These are phyloP conservation scores for Scutellaria minor DNA, from an alignment of 257 asterid species.

Conservation along the genomic window DNA sequence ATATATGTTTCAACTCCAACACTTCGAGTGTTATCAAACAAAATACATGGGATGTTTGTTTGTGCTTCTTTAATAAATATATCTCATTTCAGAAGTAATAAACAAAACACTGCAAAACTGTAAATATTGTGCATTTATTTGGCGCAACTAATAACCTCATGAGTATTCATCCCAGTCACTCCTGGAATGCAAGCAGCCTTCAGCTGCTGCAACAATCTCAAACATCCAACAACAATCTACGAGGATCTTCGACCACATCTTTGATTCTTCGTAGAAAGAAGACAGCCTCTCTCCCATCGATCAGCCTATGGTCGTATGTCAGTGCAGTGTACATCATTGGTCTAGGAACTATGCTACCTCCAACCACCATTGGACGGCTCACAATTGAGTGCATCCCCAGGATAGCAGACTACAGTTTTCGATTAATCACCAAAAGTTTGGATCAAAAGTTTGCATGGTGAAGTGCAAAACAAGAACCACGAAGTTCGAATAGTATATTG, in stretches of 20 bases:
- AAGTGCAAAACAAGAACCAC: too few species aligned
- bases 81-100: not conserved
- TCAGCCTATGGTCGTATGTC: constrained; percentile 92
- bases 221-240: constrained; percentile 81
- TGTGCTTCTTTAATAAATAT: too few species aligned
- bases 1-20: too few species aligned
- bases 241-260: constrained; percentile 98
- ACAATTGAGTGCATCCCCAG: constrained; percentile 97
- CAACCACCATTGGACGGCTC: constrained; percentile 94
- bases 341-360: constrained; percentile 74
- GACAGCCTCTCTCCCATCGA: constrained; percentile 97
- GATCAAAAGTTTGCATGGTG: too few species aligned
- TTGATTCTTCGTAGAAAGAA: constrained; percentile 88
- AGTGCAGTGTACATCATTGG: constrained; percentile 97
- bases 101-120: constrained; percentile 46
- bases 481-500: too few species aligned
- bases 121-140: constrained; percentile 45
- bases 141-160: constrained; percentile 32
- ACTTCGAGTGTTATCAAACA: too few species aligned
- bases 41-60: too few species aligned
- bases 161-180: constrained; percentile 19
- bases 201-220: constrained; percentile 35
- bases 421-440: not conserved
- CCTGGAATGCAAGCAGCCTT: constrained; percentile 11
- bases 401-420: constrained; percentile 77